Evolutionary conservation across 176 grass and related monocot genomes (phyloP).

Genomic region (Rhynchospora tenuis): DNA sequence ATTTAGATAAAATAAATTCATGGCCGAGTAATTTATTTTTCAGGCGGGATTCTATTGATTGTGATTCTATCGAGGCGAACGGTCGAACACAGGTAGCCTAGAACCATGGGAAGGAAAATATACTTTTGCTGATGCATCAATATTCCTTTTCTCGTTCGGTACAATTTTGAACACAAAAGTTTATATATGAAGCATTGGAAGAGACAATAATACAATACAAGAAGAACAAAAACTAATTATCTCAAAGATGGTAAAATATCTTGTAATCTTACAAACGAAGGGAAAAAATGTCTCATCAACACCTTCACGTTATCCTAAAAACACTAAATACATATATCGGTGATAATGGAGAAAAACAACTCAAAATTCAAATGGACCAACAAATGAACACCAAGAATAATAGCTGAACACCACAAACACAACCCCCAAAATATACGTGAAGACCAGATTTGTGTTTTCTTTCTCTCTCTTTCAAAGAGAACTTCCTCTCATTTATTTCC

Average conservation of each 20-base stretch:
- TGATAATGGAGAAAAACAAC: background rate
- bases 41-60: too few relatives aligned
- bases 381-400: constrained; percentile 11
- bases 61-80: too few relatives aligned
- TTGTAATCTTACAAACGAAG: background rate
- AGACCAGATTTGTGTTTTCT: too few relatives aligned
- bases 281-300: background rate
- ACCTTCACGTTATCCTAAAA: background rate
- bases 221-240: background rate
- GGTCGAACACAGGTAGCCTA: too few relatives aligned
- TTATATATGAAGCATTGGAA: background rate
- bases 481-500: too few relatives aligned
- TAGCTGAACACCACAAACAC: background rate
- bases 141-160: background rate
- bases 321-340: background rate
- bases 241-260: background rate
- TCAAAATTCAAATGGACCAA: background rate
- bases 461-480: too few relatives aligned
- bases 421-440: constrained; percentile 17
- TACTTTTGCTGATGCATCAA: background rate
- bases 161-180: background rate
- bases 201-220: background rate
- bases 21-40: too few relatives aligned
- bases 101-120: background rate
- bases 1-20: too few relatives aligned